A percentile compares a stretch with the other conserved stretches of the same genome.
These are phyloP conservation scores for Dicorynia guianensis DNA, from an alignment of 306 rosid genomes.

Conservation along the genomic window DNA sequence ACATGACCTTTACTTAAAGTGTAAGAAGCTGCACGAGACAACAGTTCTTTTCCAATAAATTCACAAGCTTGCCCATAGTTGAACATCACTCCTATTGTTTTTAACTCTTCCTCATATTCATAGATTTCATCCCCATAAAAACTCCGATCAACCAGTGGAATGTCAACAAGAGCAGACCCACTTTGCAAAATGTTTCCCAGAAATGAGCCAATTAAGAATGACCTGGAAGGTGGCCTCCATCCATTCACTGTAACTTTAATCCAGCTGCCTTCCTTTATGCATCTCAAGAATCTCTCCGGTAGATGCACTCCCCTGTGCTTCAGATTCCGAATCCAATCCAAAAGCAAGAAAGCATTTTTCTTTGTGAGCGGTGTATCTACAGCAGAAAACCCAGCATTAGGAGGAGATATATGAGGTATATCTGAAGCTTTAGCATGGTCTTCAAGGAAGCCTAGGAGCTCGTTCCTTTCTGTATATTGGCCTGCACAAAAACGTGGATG, in stretches of 20 bases:
- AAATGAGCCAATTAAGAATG: conserved; percentile 59
- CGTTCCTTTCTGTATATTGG: conserved; percentile 10
- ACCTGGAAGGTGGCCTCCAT: conserved; percentile 64
- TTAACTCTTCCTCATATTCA: conserved; percentile 63
- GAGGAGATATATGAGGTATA: conserved; percentile 69
- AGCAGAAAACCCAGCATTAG: conserved; percentile 56
- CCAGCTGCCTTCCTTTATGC: conserved; percentile 72
- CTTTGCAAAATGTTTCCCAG: conserved; percentile 61
- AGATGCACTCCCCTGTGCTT: not conserved
- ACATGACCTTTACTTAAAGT: conserved; percentile 50
- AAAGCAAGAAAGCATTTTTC: conserved; percentile 64
- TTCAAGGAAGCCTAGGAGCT: conserved; percentile 54
- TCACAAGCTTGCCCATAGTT: conserved; percentile 67
- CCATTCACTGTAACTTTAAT: conserved; percentile 60
- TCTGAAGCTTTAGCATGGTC: conserved; percentile 56
- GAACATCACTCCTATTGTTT: conserved; percentile 72
- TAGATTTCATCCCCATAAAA: conserved; percentile 60
- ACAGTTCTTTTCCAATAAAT: conserved; percentile 67
- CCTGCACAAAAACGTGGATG: conserved; percentile 43
- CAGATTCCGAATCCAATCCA: conserved; percentile 66
- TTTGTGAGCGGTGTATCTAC: conserved; percentile 59
- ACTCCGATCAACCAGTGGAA: conserved; percentile 64
- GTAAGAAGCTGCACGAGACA: conserved; percentile 58
- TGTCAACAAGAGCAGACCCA: conserved; percentile 68
- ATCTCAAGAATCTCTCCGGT: conserved; percentile 53